Percentiles rank a stretch among this genome's conserved stretches.
These are phyloP conservation scores for Heritiera fomes DNA, from an alignment of 345 rosid species.

Conservation along the genomic window DNA sequence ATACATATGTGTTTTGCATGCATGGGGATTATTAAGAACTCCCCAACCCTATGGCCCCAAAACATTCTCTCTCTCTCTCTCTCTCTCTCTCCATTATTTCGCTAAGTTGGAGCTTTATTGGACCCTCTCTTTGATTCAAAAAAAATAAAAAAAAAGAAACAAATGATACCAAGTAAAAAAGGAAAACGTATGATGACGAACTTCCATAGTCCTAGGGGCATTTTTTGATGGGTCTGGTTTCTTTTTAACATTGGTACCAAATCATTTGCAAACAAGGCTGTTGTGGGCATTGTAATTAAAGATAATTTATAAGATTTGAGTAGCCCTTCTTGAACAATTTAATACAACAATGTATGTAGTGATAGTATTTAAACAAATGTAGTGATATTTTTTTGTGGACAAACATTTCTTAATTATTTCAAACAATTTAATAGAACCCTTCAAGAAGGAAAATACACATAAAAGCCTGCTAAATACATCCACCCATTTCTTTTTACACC, in stretches of 20 bases:
- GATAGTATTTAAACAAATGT: no score
- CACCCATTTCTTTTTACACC: no score
- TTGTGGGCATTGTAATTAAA: background rate
- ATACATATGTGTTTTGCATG: slow-evolving; percentile 22
- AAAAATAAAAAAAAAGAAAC: background rate
- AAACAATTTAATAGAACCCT: no score
- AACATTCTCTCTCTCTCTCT: slow-evolving; percentile 22
- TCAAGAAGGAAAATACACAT: no score
- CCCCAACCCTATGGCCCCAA: background rate
- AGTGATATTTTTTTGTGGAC: no score
- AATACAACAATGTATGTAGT: no score
- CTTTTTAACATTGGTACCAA: background rate
- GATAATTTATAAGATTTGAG: no score
- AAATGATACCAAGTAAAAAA: background rate
- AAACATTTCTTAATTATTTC: no score
- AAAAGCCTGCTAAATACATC: no score
- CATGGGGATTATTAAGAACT: slow-evolving; percentile 36
- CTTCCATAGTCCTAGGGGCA: slow-evolving; percentile 16
- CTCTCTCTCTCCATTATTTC: slow-evolving; percentile 39
- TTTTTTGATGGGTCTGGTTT: slow-evolving; percentile 18
- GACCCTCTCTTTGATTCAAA: slow-evolving; percentile 22
- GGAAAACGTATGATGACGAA: slow-evolving; percentile 22
- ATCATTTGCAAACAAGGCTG: no score
- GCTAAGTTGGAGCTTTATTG: slow-evolving; percentile 42
- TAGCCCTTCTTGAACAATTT: no score